Evolutionary conservation across 805 yeast species (phyloP).

Genomic region (Vanderwaltozyma verrucispora): DNA sequence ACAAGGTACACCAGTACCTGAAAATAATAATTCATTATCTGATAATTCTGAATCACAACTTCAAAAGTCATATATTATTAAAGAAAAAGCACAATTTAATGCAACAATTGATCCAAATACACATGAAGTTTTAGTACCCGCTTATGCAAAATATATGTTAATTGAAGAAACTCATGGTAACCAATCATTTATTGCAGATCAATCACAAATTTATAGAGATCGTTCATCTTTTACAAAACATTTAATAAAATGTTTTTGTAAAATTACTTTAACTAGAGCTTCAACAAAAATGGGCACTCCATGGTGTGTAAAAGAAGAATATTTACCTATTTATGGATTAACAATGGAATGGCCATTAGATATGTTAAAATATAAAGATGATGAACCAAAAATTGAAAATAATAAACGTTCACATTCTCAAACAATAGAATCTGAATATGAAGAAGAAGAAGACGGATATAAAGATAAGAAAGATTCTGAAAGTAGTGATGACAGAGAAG

Average conservation of each 20-base stretch:
- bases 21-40: constrained; percentile 1
- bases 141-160: constrained; percentile 62
- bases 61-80: constrained; percentile 41
- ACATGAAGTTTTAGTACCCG: constrained; percentile 34
- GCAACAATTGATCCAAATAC: constrained; percentile 29
- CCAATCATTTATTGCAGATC: constrained; percentile 60
- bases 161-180: constrained; percentile 40
- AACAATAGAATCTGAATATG: not conserved
- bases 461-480: constrained; percentile 4
- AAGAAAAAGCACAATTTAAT: constrained; percentile 79
- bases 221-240: constrained; percentile 82
- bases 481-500: constrained; percentile 6
- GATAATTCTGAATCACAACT: constrained; percentile 9
- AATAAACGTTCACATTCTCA: not conserved
- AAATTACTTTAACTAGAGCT: constrained; percentile 55
- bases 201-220: constrained; percentile 66
- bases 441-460: constrained; percentile 13
- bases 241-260: constrained; percentile 79
- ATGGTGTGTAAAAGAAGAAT: constrained; percentile 81
- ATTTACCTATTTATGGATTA: constrained; percentile 29
- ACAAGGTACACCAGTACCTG: constrained; percentile 9
- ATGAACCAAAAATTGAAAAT: constrained; percentile 7
- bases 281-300: constrained; percentile 87
- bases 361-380: constrained; percentile 24
- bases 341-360: constrained; percentile 28